Evolutionary conservation across 2,329 filamentous ascomycete genomes (phyloP).

Genomic region (Pseudocercospora macadamiae): DNA sequence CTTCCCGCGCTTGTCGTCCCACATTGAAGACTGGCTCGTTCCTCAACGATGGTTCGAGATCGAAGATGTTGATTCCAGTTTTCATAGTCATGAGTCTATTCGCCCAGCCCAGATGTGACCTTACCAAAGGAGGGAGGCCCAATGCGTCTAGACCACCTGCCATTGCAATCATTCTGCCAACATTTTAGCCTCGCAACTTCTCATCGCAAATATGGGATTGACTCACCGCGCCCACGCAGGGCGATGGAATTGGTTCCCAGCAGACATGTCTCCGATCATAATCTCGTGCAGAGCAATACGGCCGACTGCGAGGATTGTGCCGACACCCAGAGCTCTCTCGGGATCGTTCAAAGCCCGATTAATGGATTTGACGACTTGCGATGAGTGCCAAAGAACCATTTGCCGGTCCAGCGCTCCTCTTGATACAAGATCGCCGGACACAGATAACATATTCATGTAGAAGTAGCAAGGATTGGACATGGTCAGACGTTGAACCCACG

Average conservation of each 20-base stretch:
- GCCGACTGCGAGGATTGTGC: conserved; percentile 20
- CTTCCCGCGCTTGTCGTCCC: background rate
- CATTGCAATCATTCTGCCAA: conserved; percentile 17
- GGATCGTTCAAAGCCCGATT: conserved; percentile 16
- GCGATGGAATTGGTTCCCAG: conserved; percentile 17
- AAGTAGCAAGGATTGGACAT: conserved; percentile 18
- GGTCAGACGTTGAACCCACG: conserved; percentile 20
- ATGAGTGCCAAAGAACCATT: conserved; percentile 13
- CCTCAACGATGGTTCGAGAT: conserved; percentile 2
- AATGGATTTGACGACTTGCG: conserved; percentile 14
- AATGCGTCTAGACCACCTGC: conserved; percentile 17
- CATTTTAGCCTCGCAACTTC: background rate
- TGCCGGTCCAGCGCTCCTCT: conserved; percentile 9
- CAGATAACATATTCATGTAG: conserved; percentile 24
- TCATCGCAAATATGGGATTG: background rate
- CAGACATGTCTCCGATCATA: conserved; percentile 15
- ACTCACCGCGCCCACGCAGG: conserved; percentile 15
- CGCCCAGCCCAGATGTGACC: conserved; percentile 3
- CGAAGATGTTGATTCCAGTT: conserved; percentile 7
- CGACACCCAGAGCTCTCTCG: conserved; percentile 9
- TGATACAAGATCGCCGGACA: conserved; percentile 15
- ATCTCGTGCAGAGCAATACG: conserved; percentile 21
- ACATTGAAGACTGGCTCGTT: conserved; percentile 1
- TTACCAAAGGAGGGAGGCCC: background rate
- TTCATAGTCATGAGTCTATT: conserved; percentile 10